Base-by-base conservation (phyloP, 2,329 filamentous ascomycete genomes). In the Aspergillus ibericus region DNA sequence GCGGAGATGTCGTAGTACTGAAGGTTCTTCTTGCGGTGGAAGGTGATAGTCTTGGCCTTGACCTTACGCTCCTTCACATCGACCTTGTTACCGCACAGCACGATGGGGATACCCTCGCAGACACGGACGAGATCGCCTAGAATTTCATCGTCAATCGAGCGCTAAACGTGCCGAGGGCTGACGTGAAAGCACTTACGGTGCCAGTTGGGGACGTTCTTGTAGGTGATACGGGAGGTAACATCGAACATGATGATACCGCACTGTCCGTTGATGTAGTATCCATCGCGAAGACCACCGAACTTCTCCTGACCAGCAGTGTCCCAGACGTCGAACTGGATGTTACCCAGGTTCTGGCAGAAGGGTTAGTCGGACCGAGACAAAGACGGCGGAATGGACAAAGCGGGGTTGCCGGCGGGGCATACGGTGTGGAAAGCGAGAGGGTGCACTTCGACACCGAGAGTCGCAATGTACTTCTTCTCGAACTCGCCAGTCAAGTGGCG, bases 191-290 rank as follows among this genome's bases (percentile, higher is more conserved):
- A 88, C 92, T 78, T 88, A 96, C 95, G 95, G 83, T 99, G 95
- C 95, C 95, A 99, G 90, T 98, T 98, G 83, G 95, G 95, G 66
- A 99, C 95, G 85, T 99, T 99, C 90, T 99, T 99, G 90, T 99
- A 99, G 80, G 95, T 99, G 80, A 99, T 98, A 77, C 95, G 91
- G 70, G 93, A 97, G 66, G 95, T 98, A 69, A 99, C 93, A 81
- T 99, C 93, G 81, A 99, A 99, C 93, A 99, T 99, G 88, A 99
- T 98, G 85, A 99, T 97, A 83, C 95, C 93, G 81, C 93, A 98
- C 83, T 98, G 93, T 75, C 93, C 93, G 84, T 97, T 97, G 87
- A 99, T 99, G 86, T 99, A 99, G 88, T 99, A 99, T 71, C 93
- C 93, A 82, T 99, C 93, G 84, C 93, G 91, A 75, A 99, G 92